Conservation (phyloP, 2,329 filamentous ascomycete species). For the Penicillium digitatum region DNA sequence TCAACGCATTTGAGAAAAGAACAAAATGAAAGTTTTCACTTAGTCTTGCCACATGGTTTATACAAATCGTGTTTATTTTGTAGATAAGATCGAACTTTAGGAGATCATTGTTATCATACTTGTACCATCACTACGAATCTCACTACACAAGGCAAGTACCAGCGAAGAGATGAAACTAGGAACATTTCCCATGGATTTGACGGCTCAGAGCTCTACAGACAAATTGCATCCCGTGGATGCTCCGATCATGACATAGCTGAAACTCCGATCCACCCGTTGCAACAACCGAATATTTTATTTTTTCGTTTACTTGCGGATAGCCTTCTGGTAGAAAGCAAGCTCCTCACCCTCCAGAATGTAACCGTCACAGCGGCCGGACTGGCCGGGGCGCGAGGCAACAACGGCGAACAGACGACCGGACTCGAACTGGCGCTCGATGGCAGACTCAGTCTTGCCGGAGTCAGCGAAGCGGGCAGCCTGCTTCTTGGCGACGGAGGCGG, state of each 20-base stretch:
- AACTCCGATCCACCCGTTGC: constrained; percentile 38
- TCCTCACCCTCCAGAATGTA: constrained; percentile 99
- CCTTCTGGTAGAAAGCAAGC: constrained; percentile 99
- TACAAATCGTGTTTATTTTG: too few species aligned
- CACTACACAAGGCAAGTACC: neutral
- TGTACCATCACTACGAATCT: neutral
- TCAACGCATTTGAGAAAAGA: neutral
- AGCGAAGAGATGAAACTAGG: constrained; percentile 24
- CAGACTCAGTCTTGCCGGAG: constrained; percentile 84
- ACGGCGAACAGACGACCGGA: constrained; percentile 95
- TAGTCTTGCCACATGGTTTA: too few species aligned
- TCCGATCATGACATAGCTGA: constrained; percentile 38
- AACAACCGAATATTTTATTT: constrained; percentile 27
- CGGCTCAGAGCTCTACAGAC: constrained; percentile 41
- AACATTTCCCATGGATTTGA: constrained; percentile 37
- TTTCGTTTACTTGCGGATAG: constrained; percentile 87
- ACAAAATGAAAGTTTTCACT: too few species aligned
- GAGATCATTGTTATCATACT: too few species aligned
- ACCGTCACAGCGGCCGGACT: constrained; percentile 93
- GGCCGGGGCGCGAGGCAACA: constrained; percentile 85
- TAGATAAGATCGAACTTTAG: too few species aligned
- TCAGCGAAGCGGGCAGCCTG: constrained; percentile 79
- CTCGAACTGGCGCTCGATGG: constrained; percentile 98
- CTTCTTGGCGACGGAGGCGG: constrained; percentile 94
- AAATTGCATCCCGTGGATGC: constrained; percentile 32